Percentiles rank a stretch among this genome's conserved stretches.
Evolutionary conservation across 192 early-diverging fungal genomes (phyloP).

Genomic region (Coemansia sp.): DNA sequence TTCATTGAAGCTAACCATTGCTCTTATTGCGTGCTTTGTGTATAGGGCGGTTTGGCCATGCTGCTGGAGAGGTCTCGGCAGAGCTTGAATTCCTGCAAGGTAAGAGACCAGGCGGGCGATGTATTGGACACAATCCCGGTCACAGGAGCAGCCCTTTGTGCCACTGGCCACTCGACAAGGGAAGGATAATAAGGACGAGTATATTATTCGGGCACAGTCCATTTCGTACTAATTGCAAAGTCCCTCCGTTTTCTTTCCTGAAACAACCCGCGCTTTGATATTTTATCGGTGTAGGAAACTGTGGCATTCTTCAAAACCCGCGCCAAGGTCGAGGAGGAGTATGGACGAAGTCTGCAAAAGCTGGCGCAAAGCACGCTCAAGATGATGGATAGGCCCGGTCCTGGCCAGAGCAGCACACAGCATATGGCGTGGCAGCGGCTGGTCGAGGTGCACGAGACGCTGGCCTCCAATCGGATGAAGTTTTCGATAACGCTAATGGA

Average conservation of each 20-base stretch:
- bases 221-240: no score
- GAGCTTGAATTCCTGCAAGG: conserved; percentile 47
- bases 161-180: no score
- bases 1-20: not conserved
- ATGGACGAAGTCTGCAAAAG: conserved; percentile 76
- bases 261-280: no score
- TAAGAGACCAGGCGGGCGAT: no score
- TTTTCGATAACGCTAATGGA: conserved; percentile 67
- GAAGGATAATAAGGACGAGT: no score
- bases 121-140: no score
- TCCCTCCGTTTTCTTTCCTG: no score
- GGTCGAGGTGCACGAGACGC: conserved; percentile 74
- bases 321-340: conserved; percentile 89
- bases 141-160: no score
- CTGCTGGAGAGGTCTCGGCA: conserved; percentile 46
- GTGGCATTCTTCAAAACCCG: conserved; percentile 79
- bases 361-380: conserved; percentile 62
- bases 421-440: conserved; percentile 74
- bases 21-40: not conserved
- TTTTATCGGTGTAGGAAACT: conserved; percentile 56
- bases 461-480: conserved; percentile 77
- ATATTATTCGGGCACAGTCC: no score
- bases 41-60: conserved; percentile 39
- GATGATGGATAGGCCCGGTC: conserved; percentile 52
- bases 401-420: conserved; percentile 60